These are phyloP conservation scores for Anthracocystis panici-leucophaei DNA, from an alignment of 1,284 basidiomycete species.

Conservation along the genomic window DNA sequence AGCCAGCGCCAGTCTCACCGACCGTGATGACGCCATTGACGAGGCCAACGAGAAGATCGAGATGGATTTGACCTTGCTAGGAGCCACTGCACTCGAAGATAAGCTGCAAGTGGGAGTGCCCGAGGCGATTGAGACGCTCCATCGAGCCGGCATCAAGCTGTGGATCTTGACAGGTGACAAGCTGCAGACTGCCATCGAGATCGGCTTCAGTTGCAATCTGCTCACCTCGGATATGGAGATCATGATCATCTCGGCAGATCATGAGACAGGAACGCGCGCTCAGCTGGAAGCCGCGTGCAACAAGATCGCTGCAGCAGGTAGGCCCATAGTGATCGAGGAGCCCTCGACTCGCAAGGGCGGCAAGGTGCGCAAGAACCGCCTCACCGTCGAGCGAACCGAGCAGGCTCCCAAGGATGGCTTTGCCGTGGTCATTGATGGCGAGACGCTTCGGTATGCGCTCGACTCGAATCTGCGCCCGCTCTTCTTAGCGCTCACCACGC, in stretches of 20 bases:
- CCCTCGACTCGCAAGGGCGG: conserved; percentile 30
- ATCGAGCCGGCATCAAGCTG: conserved; percentile 93
- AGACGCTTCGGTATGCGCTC: conserved; percentile 87
- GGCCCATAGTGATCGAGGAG: conserved; percentile 73
- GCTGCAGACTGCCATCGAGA: conserved; percentile 96
- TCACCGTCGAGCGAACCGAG: conserved; percentile 51
- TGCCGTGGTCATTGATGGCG: conserved; percentile 95
- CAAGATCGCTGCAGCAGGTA: conserved; percentile 85
- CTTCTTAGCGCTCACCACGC: conserved; percentile 91
- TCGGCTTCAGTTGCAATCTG: conserved; percentile 73
- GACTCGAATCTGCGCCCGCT: conserved; percentile 81
- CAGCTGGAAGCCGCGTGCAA: conserved; percentile 94
- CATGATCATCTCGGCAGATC: conserved; percentile 93
- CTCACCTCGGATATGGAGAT: conserved; percentile 75
- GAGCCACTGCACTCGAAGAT: conserved; percentile 95
- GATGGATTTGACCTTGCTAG: conserved; percentile 82
- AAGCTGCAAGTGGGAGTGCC: conserved; percentile 97
- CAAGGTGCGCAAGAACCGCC: conserved; percentile 44
- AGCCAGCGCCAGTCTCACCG: conserved; percentile 79
- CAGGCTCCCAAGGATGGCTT: conserved; percentile 73
- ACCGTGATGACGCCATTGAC: conserved; percentile 90
- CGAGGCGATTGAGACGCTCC: conserved; percentile 91
- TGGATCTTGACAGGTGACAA: conserved; percentile 98
- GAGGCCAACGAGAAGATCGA: conserved; percentile 87
- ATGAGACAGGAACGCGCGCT: conserved; percentile 78